These are phyloP conservation scores for Tilletia horrida DNA, from an alignment of 1,284 basidiomycete genomes.

Conservation along the genomic window DNA sequence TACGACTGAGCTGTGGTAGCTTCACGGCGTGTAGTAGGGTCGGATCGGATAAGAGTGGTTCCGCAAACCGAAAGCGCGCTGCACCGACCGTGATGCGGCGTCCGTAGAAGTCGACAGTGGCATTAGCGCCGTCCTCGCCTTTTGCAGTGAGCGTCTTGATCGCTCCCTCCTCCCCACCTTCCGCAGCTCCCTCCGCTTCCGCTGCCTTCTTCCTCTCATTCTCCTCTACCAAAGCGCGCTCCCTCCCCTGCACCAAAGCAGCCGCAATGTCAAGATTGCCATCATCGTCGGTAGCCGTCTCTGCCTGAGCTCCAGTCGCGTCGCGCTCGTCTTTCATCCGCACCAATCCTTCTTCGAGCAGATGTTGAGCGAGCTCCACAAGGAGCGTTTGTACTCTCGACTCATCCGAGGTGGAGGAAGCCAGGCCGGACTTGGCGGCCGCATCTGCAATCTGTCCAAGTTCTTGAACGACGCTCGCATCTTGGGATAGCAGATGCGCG, in stretches of 20 bases:
- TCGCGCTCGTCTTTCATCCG: constrained; percentile 25
- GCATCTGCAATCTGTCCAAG: constrained; percentile 21
- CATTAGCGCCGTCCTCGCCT: constrained; percentile 32
- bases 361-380: constrained; percentile 37
- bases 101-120: constrained; percentile 39
- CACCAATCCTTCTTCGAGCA: constrained; percentile 40
- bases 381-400: constrained; percentile 26
- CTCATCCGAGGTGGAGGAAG: not conserved
- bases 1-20: not conserved
- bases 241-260: constrained; percentile 54
- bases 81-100: constrained; percentile 42
- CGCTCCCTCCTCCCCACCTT: not conserved
- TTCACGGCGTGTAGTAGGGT: constrained; percentile 4
- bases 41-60: constrained; percentile 35
- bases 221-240: constrained; percentile 34
- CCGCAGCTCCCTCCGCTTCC: constrained; percentile 61
- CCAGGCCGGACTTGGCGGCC: not conserved
- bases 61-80: constrained; percentile 42
- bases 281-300: constrained; percentile 27
- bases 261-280: constrained; percentile 62
- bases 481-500: constrained; percentile 44
- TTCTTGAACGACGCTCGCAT: constrained; percentile 39
- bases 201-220: constrained; percentile 67
- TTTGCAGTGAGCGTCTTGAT: constrained; percentile 22
- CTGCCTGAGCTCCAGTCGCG: constrained; percentile 13